A percentile compares a stretch with the other conserved stretches of the same genome.
These are phyloP conservation scores for Backusella westeae DNA, from an alignment of 192 early-diverging fungal genomes.

Conservation along the genomic window DNA sequence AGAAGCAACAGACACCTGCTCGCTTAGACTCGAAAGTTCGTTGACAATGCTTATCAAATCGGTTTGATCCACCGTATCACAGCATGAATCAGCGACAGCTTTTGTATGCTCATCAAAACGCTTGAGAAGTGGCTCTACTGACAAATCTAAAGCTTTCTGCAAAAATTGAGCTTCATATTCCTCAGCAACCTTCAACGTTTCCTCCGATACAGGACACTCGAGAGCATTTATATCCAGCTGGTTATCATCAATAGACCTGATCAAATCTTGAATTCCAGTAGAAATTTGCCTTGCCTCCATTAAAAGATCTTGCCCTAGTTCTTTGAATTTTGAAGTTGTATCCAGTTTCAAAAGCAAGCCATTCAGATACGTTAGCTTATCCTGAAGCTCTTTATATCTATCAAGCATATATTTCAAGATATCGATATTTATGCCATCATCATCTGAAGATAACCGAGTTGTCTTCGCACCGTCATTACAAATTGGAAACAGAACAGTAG, in stretches of 20 bases:
- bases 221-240: background rate
- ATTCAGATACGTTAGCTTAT: background rate
- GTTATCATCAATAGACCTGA: background rate
- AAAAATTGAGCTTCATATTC: background rate
- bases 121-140: background rate
- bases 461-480: slow-evolving; percentile 10
- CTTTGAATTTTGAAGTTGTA: background rate
- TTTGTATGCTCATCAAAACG: background rate
- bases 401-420: slow-evolving; percentile 3
- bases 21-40: background rate
- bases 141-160: background rate
- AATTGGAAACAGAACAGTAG: slow-evolving; percentile 16
- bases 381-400: slow-evolving; percentile 6
- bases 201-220: background rate
- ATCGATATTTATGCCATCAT: slow-evolving; percentile 11
- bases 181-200: background rate
- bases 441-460: background rate
- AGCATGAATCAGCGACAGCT: background rate
- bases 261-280: background rate
- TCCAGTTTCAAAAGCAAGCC: background rate
- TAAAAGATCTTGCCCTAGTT: background rate
- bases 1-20: background rate
- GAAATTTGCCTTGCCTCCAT: background rate
- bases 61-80: background rate
- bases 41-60: background rate